Evolutionary conservation across 2,329 filamentous ascomycete species (phyloP).

Genomic region (Domatiomyces catenatus): DNA sequence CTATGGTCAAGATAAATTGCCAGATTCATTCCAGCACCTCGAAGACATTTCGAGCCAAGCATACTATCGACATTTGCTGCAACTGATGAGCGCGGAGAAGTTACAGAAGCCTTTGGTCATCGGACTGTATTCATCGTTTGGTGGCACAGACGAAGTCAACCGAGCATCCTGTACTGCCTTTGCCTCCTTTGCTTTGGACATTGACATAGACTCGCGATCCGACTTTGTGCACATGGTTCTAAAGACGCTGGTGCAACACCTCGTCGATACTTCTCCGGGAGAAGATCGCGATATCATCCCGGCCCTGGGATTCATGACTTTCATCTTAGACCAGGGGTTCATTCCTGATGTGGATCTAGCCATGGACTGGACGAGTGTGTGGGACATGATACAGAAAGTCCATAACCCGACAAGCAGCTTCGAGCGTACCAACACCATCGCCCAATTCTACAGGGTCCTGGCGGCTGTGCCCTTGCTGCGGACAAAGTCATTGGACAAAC

Average conservation of each 20-base stretch:
- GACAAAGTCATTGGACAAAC: conserved; percentile 9
- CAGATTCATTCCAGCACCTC: conserved; percentile 25
- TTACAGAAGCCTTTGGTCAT: conserved; percentile 25
- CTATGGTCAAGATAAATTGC: conserved; percentile 11
- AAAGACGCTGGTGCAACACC: conserved; percentile 40
- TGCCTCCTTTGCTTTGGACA: conserved; percentile 22
- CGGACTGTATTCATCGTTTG: conserved; percentile 31
- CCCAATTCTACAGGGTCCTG: conserved; percentile 52
- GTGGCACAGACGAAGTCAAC: conserved; percentile 29
- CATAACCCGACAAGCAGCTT: conserved; percentile 74
- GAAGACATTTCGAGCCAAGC: conserved; percentile 29
- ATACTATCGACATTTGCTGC: conserved; percentile 30
- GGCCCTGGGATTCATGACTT: conserved; percentile 60
- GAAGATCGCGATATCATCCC: conserved; percentile 61
- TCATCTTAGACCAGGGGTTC: conserved; percentile 52
- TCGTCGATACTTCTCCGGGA: conserved; percentile 34
- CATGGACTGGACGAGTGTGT: conserved; percentile 39
- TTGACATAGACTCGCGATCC: conserved; percentile 1
- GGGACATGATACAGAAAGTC: conserved; percentile 57
- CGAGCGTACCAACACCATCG: conserved; percentile 62
- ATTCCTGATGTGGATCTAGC: conserved; percentile 2
- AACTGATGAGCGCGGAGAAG: conserved; percentile 24
- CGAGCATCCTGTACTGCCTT: conserved; percentile 28
- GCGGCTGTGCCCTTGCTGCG: conserved; percentile 4
- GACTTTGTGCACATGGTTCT: conserved; percentile 21